phyloP scores from a whole-genome alignment of 805 yeast genomes.

The Naumovozyma castellii region DNA sequence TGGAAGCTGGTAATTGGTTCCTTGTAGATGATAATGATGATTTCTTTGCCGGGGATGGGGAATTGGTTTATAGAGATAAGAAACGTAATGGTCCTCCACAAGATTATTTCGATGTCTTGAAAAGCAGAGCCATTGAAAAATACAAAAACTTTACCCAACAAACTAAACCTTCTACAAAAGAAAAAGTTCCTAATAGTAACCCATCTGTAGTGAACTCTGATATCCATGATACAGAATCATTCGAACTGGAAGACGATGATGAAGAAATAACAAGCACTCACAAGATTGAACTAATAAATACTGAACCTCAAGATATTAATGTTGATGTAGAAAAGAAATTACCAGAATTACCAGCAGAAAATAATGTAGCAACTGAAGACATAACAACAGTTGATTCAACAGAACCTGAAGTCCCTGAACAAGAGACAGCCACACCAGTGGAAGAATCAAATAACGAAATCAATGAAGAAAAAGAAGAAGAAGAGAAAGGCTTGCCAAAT shows the following conservation, averaged over 20 bases:
- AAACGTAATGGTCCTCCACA: constrained; percentile 39
- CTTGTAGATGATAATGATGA: constrained; percentile 60
- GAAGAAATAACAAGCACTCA: constrained; percentile 1
- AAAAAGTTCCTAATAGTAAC: constrained; percentile 2
- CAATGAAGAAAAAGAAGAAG: constrained; percentile 6
- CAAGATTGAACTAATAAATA: constrained; percentile 6
- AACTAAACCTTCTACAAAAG: constrained; percentile 4
- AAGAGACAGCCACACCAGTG: constrained; percentile 5
- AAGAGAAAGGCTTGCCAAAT: constrained; percentile 2
- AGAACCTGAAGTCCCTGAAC: constrained; percentile 5
- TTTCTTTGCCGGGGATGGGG: constrained; percentile 63
- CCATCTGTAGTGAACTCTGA: background rate
- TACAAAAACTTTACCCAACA: constrained; percentile 8
- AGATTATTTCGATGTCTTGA: constrained; percentile 34
- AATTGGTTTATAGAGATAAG: constrained; percentile 58
- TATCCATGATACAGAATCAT: background rate
- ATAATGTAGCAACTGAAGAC: constrained; percentile 3
- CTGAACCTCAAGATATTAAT: constrained; percentile 5
- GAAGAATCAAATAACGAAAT: constrained; percentile 4
- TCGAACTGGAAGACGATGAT: too few relatives aligned
- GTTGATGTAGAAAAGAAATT: constrained; percentile 3
- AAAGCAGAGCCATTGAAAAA: constrained; percentile 25
- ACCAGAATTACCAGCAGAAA: constrained; percentile 6
- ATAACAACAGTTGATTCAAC: constrained; percentile 2
- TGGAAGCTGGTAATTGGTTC: constrained; percentile 74